Base-by-base conservation (phyloP, 1,284 basidiomycete genomes). In the Cryptococcus hybrid region DNA sequence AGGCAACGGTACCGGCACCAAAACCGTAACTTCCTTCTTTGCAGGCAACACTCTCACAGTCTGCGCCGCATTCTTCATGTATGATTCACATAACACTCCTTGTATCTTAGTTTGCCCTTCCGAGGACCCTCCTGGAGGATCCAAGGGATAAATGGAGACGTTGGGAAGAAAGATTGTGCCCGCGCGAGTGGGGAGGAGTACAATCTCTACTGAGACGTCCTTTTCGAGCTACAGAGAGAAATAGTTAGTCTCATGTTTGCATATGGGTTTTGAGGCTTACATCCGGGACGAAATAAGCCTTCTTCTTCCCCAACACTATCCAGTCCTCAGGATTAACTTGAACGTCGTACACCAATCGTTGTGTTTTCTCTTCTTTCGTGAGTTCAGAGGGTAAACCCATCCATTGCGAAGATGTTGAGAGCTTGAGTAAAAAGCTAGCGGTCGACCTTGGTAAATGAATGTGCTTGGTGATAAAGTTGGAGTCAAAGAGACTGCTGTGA, bases 41-140 rank as follows among this genome's bases (percentile, higher is more conserved):
- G 72, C 63, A 3, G 77, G 75, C 42, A 76, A 61, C 15, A 78
- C 69, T 12, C 64, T 58, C 36, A 78, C 55, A 18, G 60, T 55
- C 47, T 76, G 62, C 5, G 68, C 75, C 0, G 77, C 71, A 56
- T 77, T 76, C 52, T 72, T 69, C 9, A 76, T 63, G 58, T 71
- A 74, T n/a, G 75, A 73, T 65, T 78, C 77, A 54, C 70, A 73
- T 12, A 71, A 44, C 24, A 73, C 15, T 6, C 59, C 54, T 34
- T 55, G 42, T 18, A 8, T 37, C 30, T 58, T 39, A 30, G 51
- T 39, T 36, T 39, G 44, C 36, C 47, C 38, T 30, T 48, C 44
- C n/a, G 47, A 13, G 5, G 45, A 9, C 40, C n/a, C 12, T 7
- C 11, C 9, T 8, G 40, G 50, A 24, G 24, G 24, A 6, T 50